These are phyloP conservation scores for Carex myosuroides DNA, from an alignment of 176 grass and related monocot species.

Conservation along the genomic window DNA sequence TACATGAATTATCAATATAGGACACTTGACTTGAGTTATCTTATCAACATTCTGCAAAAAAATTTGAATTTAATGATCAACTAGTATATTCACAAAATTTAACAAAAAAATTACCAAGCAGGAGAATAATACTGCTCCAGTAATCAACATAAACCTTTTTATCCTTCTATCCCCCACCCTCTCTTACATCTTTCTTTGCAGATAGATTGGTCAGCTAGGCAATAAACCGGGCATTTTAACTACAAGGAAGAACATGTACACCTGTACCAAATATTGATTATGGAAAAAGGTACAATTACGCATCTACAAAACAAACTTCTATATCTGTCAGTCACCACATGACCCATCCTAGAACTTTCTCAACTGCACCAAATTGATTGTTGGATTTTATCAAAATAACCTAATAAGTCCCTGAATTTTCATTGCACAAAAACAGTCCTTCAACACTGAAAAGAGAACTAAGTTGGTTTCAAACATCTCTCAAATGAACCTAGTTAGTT, in stretches of 20 bases:
- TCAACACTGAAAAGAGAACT: too few species aligned
- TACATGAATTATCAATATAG: conserved; percentile 85
- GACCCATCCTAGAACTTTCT: background rate
- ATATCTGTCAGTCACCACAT: background rate
- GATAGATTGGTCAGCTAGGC: background rate
- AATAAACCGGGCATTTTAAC: background rate
- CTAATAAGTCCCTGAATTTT: too few species aligned
- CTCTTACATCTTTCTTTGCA: background rate
- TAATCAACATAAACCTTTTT: background rate
- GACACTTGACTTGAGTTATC: conserved; percentile 67
- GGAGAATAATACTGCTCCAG: background rate
- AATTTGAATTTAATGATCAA: background rate
- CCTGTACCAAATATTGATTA: background rate
- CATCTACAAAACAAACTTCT: background rate
- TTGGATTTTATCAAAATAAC: background rate
- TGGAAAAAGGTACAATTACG: background rate
- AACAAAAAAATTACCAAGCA: conserved; percentile 21
- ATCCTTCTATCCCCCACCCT: background rate
- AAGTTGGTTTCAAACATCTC: too few species aligned
- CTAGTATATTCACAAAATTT: background rate
- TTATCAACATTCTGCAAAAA: conserved; percentile 83
- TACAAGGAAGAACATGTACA: background rate
- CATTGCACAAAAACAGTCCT: too few species aligned
- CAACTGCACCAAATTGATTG: background rate
- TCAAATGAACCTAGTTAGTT: too few species aligned